phyloP scores from a whole-genome alignment of 495 filamentous ascomycete genomes.

The Daldinia vernicosa region DNA sequence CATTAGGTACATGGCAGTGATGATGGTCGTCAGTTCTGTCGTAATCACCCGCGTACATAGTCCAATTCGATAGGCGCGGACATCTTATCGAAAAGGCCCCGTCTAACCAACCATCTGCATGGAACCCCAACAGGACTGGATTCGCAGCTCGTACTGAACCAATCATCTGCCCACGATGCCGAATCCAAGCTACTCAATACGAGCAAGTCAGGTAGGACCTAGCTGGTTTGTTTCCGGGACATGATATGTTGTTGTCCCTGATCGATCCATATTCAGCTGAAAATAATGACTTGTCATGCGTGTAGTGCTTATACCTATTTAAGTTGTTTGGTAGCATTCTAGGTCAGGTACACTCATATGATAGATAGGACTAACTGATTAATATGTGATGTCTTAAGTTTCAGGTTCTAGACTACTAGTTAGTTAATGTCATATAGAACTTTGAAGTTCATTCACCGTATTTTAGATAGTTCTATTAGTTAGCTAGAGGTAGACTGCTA shows the following conservation, averaged over 20 bases:
- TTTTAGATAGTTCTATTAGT: background rate
- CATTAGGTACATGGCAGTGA: background rate
- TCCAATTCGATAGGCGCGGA: conserved; percentile 2
- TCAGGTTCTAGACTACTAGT: background rate
- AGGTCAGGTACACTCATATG: conserved; percentile 8
- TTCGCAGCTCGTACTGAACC: conserved; percentile 9
- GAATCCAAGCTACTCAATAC: background rate
- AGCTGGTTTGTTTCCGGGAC: background rate
- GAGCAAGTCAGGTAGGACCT: conserved; percentile 3
- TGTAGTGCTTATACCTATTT: conserved; percentile 5
- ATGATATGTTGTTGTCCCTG: background rate
- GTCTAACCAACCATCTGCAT: conserved; percentile 12
- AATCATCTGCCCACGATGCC: conserved; percentile 29
- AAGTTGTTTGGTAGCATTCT: conserved; percentile 7
- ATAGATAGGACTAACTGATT: background rate
- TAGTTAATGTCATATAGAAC: background rate
- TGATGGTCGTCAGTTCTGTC: conserved; percentile 11
- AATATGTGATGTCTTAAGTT: background rate
- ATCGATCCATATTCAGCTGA: conserved; percentile 20
- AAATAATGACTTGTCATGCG: conserved; percentile 26
- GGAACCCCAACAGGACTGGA: conserved; percentile 12
- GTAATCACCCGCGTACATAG: conserved; percentile 13
- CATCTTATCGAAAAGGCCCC: conserved; percentile 1
- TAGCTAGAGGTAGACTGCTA: too few species aligned
- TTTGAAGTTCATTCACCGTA: background rate